Base-by-base conservation (phyloP, 1,284 basidiomycete genomes). In the Spongiforma sp. region DNA sequence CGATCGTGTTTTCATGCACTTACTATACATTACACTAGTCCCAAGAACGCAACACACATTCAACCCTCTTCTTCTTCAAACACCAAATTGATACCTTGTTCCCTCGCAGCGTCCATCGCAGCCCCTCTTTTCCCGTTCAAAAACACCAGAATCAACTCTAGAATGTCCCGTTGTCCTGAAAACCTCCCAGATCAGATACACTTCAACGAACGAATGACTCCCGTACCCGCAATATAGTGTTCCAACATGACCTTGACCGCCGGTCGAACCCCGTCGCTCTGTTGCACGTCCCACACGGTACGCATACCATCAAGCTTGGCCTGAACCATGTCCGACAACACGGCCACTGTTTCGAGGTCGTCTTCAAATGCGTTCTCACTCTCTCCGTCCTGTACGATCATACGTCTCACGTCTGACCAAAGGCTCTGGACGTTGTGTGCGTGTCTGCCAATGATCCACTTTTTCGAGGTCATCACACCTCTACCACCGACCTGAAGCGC, bases 401-500 rank as follows among this genome's bases (percentile, higher is more conserved):
- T 77, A 2, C 60, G 68, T 8, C 86, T 74, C 36, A 91, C 79
- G 46, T 86, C 85, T 21, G 81, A 78, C 86, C 92, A 90, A 10
- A 94, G 74, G 1, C 81, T 84, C 14, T 88, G 84, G 3, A 80
- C 84, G 3, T 87, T 84, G 21, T 71, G 74, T 0, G 87, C 88
- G 48, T 81, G 69, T 32, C 88, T 81, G 12, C 88, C 87, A 1
- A 96, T 80, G 62, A 88, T 86, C 83, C 89, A 91, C 62, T 83
- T 82, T 64, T 83, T 77, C 14, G 65, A 55, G 9, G 65, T 67
- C 56, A 57, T 77, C 73, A 67, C 59, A 3, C 88, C 86, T 19
- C 89, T 91, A 3, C 88, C 86, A 17, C 89, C 91, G 54, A 96
- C 81, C 64, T 90, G 90, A 36, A 97, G 85, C 1, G 92, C 82